Conservation (phyloP, 257 asterid species). For the Ehretia macrophylla region DNA sequence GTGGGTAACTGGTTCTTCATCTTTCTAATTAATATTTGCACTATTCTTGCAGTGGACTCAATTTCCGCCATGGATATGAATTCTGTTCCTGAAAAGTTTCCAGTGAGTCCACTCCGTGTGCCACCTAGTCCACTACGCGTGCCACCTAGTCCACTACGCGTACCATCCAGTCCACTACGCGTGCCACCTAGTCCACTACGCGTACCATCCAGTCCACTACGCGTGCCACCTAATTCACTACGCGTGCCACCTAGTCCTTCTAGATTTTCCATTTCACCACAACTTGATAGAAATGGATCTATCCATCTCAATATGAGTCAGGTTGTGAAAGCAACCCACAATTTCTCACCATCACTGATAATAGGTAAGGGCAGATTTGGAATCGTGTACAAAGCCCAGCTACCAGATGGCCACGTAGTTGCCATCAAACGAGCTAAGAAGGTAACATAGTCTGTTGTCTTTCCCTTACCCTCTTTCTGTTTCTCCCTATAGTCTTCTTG, state of each 20-base stretch:
- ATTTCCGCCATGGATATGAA: slow-evolving; percentile 12
- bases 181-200: slow-evolving; percentile 37
- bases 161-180: slow-evolving; percentile 71
- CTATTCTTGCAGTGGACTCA: slow-evolving; percentile 21
- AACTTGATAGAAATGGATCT: slow-evolving; percentile 79
- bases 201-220: neutral
- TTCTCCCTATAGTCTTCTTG: too few species aligned
- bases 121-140: neutral
- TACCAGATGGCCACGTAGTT: slow-evolving; percentile 75
- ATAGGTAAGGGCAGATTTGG: slow-evolving; percentile 98
- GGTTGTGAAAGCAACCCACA: slow-evolving; percentile 66
- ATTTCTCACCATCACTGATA: slow-evolving; percentile 55
- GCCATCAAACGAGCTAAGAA: slow-evolving; percentile 96
- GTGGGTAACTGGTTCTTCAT: slow-evolving; percentile 6
- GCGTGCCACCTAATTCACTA: neutral
- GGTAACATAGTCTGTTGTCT: slow-evolving; percentile 34
- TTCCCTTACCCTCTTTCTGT: neutral
- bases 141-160: slow-evolving; percentile 4
- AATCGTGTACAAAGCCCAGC: slow-evolving; percentile 80
- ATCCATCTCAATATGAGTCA: slow-evolving; percentile 74
- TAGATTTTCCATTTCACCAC: slow-evolving; percentile 90
- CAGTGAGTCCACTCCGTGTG: slow-evolving; percentile 17
- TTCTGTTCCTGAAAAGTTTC: slow-evolving; percentile 11
- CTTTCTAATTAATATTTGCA: slow-evolving; percentile 1
- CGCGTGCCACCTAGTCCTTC: slow-evolving; percentile 69